Evolutionary conservation across 2,329 filamentous ascomycete genomes (phyloP).

Genomic region (Paracamarosporium sp.): DNA sequence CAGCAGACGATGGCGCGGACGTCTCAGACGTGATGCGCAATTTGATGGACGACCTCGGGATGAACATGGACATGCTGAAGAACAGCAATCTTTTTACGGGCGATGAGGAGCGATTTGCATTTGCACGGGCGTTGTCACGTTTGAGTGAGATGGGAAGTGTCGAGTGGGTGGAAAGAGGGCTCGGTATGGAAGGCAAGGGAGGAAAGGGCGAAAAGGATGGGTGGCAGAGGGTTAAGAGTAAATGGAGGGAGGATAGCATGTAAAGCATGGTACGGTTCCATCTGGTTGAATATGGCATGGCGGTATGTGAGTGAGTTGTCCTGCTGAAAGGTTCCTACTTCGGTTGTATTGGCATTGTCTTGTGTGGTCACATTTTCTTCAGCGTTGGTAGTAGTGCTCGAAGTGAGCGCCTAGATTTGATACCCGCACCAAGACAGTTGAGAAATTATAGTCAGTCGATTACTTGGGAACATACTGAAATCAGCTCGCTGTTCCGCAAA

Average conservation of each 20-base stretch:
- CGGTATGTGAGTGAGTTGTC: neutral
- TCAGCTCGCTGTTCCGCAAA: too few species aligned
- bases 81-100: constrained; percentile 87
- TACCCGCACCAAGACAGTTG: neutral
- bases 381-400: neutral
- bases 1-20: constrained; percentile 54
- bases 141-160: constrained; percentile 91
- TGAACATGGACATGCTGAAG: constrained; percentile 85
- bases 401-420: neutral
- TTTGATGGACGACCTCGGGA: constrained; percentile 86
- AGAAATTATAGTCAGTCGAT: too few species aligned
- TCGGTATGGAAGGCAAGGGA: constrained; percentile 68
- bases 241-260: constrained; percentile 63
- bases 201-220: constrained; percentile 70
- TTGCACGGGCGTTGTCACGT: constrained; percentile 84
- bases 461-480: too few species aligned
- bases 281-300: too few species aligned
- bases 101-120: constrained; percentile 96
- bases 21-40: constrained; percentile 75
- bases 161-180: constrained; percentile 89
- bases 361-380: neutral
- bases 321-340: neutral
- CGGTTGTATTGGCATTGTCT: neutral
- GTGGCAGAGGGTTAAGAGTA: constrained; percentile 70
- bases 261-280: too few species aligned